Percentiles rank a stretch among this genome's conserved stretches.
phyloP scores from a whole-genome alignment of 2,329 filamentous ascomycete species.

The Ceratocystis harringtonii region DNA sequence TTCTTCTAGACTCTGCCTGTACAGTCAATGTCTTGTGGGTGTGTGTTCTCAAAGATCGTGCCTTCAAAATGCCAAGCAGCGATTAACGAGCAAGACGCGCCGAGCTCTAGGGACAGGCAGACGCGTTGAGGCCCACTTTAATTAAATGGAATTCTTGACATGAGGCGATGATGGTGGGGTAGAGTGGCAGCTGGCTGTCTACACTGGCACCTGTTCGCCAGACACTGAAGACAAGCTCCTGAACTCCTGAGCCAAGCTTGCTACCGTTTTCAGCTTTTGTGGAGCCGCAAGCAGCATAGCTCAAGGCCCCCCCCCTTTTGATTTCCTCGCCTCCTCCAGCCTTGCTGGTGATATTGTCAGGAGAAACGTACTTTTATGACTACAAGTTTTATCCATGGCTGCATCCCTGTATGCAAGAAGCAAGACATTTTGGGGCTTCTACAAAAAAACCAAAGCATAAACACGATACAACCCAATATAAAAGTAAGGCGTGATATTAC shows the following conservation, averaged over 20 bases:
- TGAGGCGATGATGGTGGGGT: neutral
- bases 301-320: neutral
- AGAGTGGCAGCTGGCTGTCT: neutral
- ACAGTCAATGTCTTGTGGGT: neutral
- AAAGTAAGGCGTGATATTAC: neutral
- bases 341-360: neutral
- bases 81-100: neutral
- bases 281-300: neutral
- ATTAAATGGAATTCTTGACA: neutral
- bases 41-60: neutral
- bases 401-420: neutral
- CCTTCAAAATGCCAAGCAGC: neutral
- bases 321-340: neutral
- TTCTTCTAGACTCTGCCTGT: neutral
- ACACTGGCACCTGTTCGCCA: neutral
- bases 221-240: neutral
- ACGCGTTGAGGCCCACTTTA: slow-evolving; percentile 1
- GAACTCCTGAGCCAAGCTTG: neutral
- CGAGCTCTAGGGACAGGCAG: neutral
- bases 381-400: neutral
- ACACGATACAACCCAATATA: neutral
- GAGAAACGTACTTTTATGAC: neutral
- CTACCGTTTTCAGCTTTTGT: neutral
- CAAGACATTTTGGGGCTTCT: neutral
- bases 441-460: neutral